Base-by-base conservation (phyloP, 805 yeast genomes). In the Saturnispora kantuleensis region DNA sequence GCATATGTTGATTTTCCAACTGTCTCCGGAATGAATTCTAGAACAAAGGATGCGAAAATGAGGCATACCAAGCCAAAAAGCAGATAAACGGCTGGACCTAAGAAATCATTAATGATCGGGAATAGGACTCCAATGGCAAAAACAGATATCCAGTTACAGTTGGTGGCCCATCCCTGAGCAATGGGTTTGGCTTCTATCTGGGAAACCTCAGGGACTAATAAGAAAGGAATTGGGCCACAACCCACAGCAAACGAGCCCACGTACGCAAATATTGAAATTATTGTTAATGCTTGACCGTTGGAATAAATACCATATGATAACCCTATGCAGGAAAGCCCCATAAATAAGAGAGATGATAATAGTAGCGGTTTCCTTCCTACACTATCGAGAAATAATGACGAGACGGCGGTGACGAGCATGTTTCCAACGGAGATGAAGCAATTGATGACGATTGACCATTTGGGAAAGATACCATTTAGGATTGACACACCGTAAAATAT, bases 161-260 rank as follows among this genome's bases (percentile, higher is more conserved):
- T 76, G 0, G 93, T 87, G 10, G 96, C 97, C 70, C 85, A 82
- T 58, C 95, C 81, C 64, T 93, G 98, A 0, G 97, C 97, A 38
- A 79, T 69, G 2, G 89, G 89, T 46, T 79, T 79, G 2, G 90
- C 90, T 47, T 79, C 77, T 2, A 73, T 65, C 48, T 88, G 94
- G 0, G 95, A 82, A n/a, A 90, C 79, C 59, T 93, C 97, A 6
- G 95, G 77, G 10, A 90, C 81, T 42, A 89, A 64, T 52, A 90
- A 65, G 65, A 93, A 90, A 35, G 98, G 98, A 44, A 93, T 88
- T 6, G 98, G 98, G 0, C 98, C 98, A 49, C 88, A 61, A 0
- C 98, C 98, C 31, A 84, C 66, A 0, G 97, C 97, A 67, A 90
- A 93, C 26, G 87, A 75, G 1, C 83, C 78, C 40, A 90, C 88